Evolutionary conservation across 371 early-diverging fungal genomes (phyloP).

Genomic region (Syncephalastrum monosporum): DNA sequence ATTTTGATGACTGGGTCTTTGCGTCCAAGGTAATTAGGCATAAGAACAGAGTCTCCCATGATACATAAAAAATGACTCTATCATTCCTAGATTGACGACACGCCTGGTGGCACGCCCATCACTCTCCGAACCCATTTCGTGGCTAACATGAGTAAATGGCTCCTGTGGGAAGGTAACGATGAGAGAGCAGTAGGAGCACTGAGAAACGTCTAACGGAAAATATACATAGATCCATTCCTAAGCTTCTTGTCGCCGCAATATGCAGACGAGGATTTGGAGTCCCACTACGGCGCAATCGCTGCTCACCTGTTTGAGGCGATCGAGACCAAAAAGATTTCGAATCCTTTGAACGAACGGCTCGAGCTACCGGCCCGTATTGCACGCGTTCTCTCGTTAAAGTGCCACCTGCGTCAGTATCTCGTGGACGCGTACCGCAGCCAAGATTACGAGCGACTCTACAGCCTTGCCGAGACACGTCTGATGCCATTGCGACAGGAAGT

Average conservation of each 20-base stretch:
- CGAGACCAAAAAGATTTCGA: constrained; percentile 24
- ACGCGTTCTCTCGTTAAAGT: constrained; percentile 66
- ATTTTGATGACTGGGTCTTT: constrained; percentile 70
- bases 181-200: not conserved
- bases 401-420: constrained; percentile 63
- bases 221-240: constrained; percentile 66
- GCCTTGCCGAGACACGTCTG: constrained; percentile 48
- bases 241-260: constrained; percentile 80
- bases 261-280: constrained; percentile 59
- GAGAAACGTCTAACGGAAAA: not conserved
- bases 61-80: constrained; percentile 13
- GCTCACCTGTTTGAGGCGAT: constrained; percentile 49
- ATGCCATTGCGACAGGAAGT: constrained; percentile 59
- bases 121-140: constrained; percentile 57
- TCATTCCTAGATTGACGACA: constrained; percentile 49
- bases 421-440: constrained; percentile 62
- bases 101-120: constrained; percentile 45
- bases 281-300: constrained; percentile 60
- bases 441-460: constrained; percentile 46
- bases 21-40: constrained; percentile 57
- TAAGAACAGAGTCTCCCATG: constrained; percentile 1
- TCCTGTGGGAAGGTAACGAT: constrained; percentile 78
- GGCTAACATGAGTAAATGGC: constrained; percentile 81
- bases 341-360: constrained; percentile 70
- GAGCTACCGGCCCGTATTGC: constrained; percentile 71